Evolutionary conservation across 2,329 filamentous ascomycete genomes (phyloP).

Genomic region (Nigrospora osmanthi): DNA sequence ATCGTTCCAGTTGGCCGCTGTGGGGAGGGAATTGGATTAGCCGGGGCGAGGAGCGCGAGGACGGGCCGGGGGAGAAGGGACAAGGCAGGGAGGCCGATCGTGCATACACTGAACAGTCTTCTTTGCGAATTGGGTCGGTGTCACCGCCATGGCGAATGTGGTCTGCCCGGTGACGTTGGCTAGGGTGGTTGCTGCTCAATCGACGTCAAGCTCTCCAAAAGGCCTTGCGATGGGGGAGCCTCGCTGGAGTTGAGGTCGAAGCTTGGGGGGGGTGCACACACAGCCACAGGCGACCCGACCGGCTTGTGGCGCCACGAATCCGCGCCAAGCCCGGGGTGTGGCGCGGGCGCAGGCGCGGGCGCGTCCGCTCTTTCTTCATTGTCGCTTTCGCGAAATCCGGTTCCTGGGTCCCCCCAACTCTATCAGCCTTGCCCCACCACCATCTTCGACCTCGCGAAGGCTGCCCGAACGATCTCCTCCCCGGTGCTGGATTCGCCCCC

Average conservation of each 20-base stretch:
- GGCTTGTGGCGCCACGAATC: neutral
- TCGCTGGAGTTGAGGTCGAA: slow-evolving; percentile 8
- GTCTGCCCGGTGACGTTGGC: neutral
- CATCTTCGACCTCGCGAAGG: slow-evolving; percentile 7
- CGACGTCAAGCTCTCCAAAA: slow-evolving; percentile 21
- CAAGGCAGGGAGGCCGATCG: no score
- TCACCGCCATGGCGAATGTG: slow-evolving; percentile 65
- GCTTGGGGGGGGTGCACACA: slow-evolving; percentile 4
- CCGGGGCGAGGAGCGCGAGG: no score
- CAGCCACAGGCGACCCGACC: slow-evolving; percentile 9
- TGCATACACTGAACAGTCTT: slow-evolving; percentile 69
- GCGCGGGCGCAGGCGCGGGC: no score
- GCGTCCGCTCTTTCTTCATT: no score
- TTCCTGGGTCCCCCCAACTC: no score
- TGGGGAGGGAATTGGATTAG: slow-evolving; percentile 2
- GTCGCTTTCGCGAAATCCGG: no score
- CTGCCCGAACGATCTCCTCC: neutral
- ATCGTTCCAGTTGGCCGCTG: slow-evolving; percentile 84
- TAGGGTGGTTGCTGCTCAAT: slow-evolving; percentile 2
- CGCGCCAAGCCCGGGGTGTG: no score
- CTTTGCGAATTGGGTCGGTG: slow-evolving; percentile 85
- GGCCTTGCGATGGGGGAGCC: neutral
- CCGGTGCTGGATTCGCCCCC: no score
- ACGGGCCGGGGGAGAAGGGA: no score
- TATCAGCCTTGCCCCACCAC: slow-evolving; percentile 24